These are phyloP conservation scores for Amanita thiersii DNA, from an alignment of 768 basidiomycete genomes.

Conservation along the genomic window DNA sequence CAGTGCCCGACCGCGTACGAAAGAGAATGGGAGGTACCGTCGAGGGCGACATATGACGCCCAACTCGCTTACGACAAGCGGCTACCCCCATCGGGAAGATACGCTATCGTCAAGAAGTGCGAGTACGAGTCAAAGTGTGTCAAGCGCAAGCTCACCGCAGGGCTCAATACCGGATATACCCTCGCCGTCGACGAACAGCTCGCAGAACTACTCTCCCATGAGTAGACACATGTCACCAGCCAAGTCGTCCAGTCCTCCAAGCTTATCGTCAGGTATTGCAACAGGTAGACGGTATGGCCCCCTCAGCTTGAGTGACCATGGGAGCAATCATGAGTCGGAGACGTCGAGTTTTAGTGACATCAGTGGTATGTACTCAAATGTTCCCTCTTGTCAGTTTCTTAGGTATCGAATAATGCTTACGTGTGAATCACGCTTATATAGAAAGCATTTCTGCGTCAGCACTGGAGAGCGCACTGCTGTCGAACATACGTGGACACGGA, in stretches of 20 bases:
- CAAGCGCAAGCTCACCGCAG: conserved; percentile 65
- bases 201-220: conserved; percentile 44
- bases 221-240: conserved; percentile 41
- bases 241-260: conserved; percentile 58
- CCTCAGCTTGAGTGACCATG: conserved; percentile 40
- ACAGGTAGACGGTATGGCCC: conserved; percentile 41
- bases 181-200: conserved; percentile 54
- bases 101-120: conserved; percentile 33
- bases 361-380: conserved; percentile 54
- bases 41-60: conserved; percentile 21
- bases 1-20: conserved; percentile 24
- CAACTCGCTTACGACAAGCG: conserved; percentile 25
- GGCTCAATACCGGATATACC: conserved; percentile 80
- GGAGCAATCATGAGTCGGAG: conserved; percentile 61
- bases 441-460: conserved; percentile 68
- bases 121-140: conserved; percentile 64
- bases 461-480: conserved; percentile 72
- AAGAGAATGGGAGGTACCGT: conserved; percentile 42
- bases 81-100: conserved; percentile 20
- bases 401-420: conserved; percentile 2
- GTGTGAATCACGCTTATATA: conserved; percentile 35
- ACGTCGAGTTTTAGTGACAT: conserved; percentile 82
- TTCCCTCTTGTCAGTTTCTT: background rate
- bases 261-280: conserved; percentile 46
- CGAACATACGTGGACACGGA: conserved; percentile 58